Conservation (phyloP, 2,329 filamentous ascomycete genomes). For the Aspergillus texensis region DNA sequence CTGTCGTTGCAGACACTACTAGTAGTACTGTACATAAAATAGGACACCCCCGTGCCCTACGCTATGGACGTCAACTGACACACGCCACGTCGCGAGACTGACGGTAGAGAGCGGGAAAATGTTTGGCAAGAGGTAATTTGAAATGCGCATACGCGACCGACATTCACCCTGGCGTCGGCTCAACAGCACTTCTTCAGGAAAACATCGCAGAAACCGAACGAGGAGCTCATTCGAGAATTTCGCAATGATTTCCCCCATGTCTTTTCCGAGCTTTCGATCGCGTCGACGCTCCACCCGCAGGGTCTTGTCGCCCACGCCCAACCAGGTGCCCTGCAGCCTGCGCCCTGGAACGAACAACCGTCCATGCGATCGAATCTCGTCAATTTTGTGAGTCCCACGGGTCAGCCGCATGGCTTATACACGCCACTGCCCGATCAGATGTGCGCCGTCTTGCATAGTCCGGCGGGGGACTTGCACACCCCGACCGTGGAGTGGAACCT, state of each 20-base stretch:
- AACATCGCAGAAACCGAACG: background rate
- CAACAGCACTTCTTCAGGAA: background rate
- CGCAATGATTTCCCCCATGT: background rate
- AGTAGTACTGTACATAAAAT: too few species aligned
- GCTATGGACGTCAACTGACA: too few species aligned
- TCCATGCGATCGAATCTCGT: background rate
- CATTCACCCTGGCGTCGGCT: too few species aligned
- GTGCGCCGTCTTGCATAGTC: slow-evolving; percentile 10
- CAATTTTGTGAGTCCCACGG: background rate
- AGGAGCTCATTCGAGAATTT: background rate
- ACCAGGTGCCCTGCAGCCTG: too few species aligned
- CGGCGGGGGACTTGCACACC: slow-evolving; percentile 9
- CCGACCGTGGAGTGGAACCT: slow-evolving; percentile 1
- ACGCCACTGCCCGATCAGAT: slow-evolving; percentile 1
- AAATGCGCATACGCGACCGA: background rate
- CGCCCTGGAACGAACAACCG: too few species aligned
- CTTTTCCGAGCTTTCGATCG: background rate
- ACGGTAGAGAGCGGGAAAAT: background rate
- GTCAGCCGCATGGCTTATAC: background rate
- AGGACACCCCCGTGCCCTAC: too few species aligned
- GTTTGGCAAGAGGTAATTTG: background rate
- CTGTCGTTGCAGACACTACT: too few species aligned
- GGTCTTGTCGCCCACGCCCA: too few species aligned
- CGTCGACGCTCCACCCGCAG: background rate
- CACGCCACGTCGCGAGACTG: too few species aligned